Percentiles rank a stretch among this genome's conserved stretches.
Evolutionary conservation across 2,329 filamentous ascomycete species (phyloP).

Genomic region (Fonsecaea multimorphosa): DNA sequence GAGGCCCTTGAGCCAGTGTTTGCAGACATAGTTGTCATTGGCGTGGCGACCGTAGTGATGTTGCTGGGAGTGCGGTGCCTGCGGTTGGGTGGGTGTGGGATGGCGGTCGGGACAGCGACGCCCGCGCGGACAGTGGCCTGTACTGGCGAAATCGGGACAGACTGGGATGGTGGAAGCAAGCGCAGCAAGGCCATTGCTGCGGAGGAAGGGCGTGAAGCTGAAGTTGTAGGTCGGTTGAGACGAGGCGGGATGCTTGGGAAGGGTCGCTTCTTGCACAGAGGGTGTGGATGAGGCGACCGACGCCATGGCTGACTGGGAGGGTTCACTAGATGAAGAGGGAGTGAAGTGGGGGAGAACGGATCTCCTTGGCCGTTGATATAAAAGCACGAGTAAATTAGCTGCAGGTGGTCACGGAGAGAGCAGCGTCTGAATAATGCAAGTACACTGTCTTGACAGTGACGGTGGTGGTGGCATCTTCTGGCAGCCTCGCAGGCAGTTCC

Average conservation of each 20-base stretch:
- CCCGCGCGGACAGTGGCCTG: slow-evolving; percentile 83
- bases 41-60: slow-evolving; percentile 36
- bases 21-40: slow-evolving; percentile 77
- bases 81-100: slow-evolving; percentile 55
- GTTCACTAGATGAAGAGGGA: not conserved
- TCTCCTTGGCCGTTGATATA: not conserved
- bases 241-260: slow-evolving; percentile 40
- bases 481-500: slow-evolving; percentile 9
- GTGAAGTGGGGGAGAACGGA: not conserved
- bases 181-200: slow-evolving; percentile 81
- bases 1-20: slow-evolving; percentile 95
- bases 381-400: not conserved
- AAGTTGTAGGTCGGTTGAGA: slow-evolving; percentile 67
- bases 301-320: slow-evolving; percentile 23
- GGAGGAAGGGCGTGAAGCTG: slow-evolving; percentile 84
- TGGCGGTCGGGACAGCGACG: slow-evolving; percentile 86
- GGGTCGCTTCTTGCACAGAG: slow-evolving; percentile 2
- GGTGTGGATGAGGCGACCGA: slow-evolving; percentile 24
- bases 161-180: slow-evolving; percentile 78
- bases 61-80: slow-evolving; percentile 45
- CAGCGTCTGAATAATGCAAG: slow-evolving; percentile 1
- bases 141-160: slow-evolving; percentile 81
- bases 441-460: not conserved
- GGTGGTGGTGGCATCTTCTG: slow-evolving; percentile 11
- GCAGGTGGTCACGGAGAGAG: not conserved